Evolutionary conservation across 2,329 filamentous ascomycete genomes (phyloP).

Genomic region (Fusarium miscanthi): DNA sequence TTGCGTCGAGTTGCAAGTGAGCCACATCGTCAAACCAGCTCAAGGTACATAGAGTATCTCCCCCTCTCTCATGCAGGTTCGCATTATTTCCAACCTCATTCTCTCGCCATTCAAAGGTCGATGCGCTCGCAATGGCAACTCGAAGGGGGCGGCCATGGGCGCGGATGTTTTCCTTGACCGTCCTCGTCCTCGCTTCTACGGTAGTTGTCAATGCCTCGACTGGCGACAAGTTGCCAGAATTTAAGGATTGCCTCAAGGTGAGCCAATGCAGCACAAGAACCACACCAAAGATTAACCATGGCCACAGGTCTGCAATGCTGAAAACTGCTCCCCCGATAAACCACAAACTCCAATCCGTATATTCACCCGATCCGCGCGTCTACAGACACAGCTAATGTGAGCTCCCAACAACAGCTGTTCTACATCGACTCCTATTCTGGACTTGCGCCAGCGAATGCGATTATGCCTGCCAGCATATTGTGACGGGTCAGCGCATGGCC

Average conservation of each 20-base stretch:
- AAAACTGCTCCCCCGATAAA: conserved; percentile 79
- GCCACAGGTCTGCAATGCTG: conserved; percentile 77
- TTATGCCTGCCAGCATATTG: conserved; percentile 95
- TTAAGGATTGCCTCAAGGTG: conserved; percentile 86
- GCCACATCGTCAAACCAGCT: conserved; percentile 39
- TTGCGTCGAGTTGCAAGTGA: conserved; percentile 26
- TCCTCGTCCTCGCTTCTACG: conserved; percentile 55
- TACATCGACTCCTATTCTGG: conserved; percentile 91
- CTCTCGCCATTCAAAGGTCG: conserved; percentile 28
- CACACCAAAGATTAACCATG: conserved; percentile 22
- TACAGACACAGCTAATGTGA: conserved; percentile 30
- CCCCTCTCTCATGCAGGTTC: conserved; percentile 23
- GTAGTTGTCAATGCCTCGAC: conserved; percentile 72
- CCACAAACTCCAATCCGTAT: conserved; percentile 74
- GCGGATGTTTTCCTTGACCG: conserved; percentile 48
- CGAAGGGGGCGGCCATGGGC: conserved; percentile 50
- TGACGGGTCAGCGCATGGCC: conserved; percentile 77
- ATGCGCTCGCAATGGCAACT: conserved; percentile 50
- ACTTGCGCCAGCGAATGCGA: conserved; percentile 94
- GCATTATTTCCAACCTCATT: conserved; percentile 2
- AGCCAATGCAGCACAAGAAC: conserved; percentile 7
- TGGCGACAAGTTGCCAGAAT: conserved; percentile 89
- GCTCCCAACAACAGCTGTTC: conserved; percentile 69
- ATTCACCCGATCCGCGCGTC: conserved; percentile 47
- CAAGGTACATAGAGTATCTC: conserved; percentile 9